Evolutionary conservation across 2,329 filamentous ascomycete species (phyloP).

Genomic region (Pseudogymnoascus sp.): DNA sequence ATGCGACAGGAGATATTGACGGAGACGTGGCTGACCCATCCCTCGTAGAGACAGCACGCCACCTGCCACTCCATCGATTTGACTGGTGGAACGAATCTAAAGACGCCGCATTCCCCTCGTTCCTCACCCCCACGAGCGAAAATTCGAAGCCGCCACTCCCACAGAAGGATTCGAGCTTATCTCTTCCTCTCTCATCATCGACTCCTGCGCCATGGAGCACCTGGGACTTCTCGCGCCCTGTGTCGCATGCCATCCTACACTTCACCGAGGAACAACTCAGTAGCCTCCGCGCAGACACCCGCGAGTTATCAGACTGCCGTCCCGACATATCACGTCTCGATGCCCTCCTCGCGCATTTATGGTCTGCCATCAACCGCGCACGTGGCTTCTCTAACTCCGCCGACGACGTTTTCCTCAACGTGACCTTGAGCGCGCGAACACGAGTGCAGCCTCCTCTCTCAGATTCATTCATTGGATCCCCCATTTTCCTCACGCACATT

Average conservation of each 20-base stretch:
- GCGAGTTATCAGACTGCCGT: constrained; percentile 31
- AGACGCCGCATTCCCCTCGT: not conserved
- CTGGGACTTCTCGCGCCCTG: constrained; percentile 32
- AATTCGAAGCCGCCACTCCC: not conserved
- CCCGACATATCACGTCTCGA: constrained; percentile 27
- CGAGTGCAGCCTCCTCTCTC: constrained; percentile 34
- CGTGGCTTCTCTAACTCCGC: constrained; percentile 25
- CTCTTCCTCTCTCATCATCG: constrained; percentile 21
- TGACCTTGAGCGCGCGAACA: constrained; percentile 34
- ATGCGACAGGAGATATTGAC: constrained; percentile 27
- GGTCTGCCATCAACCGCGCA: constrained; percentile 36
- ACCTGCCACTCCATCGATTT: constrained; percentile 38
- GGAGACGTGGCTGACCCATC: constrained; percentile 23
- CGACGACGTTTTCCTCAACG: constrained; percentile 31
- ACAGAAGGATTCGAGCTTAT: constrained; percentile 19
- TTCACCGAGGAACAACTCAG: constrained; percentile 31
- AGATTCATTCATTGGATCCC: constrained; percentile 37
- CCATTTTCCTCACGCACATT: constrained; percentile 34
- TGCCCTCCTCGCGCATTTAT: constrained; percentile 38
- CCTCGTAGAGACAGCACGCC: constrained; percentile 26
- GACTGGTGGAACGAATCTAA: constrained; percentile 34
- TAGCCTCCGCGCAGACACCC: constrained; percentile 2
- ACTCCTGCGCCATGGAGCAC: constrained; percentile 34
- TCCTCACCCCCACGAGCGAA: not conserved
- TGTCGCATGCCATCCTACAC: constrained; percentile 30